A percentile compares a stretch with the other conserved stretches of the same genome.
phyloP scores from a whole-genome alignment of 2,329 filamentous ascomycete genomes.

The Aspergillus felis region DNA sequence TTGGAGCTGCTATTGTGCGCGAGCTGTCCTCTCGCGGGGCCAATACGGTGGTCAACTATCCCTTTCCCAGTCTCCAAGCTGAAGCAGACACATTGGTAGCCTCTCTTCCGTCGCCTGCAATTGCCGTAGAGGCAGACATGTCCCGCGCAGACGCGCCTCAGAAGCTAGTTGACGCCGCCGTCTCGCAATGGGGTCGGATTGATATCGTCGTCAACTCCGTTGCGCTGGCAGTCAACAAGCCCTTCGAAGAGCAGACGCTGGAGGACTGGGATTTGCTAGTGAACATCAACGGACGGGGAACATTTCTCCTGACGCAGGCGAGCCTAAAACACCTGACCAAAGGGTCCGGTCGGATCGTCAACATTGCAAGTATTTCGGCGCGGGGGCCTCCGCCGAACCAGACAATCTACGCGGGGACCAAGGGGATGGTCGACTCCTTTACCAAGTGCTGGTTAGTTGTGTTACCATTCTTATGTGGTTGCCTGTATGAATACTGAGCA shows the following conservation, averaged over 20 bases:
- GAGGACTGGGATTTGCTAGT: conserved; percentile 21
- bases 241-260: conserved; percentile 31
- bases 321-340: conserved; percentile 38
- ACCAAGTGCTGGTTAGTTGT: conserved; percentile 38
- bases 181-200: conserved; percentile 33
- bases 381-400: conserved; percentile 33
- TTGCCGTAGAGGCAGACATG: conserved; percentile 45
- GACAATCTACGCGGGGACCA: conserved; percentile 50
- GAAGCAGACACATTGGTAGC: conserved; percentile 29
- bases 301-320: conserved; percentile 20
- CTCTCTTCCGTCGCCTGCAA: conserved; percentile 25
- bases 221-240: conserved; percentile 35
- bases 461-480: too few relatives aligned
- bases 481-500: not conserved
- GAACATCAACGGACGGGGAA: conserved; percentile 19
- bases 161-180: conserved; percentile 33
- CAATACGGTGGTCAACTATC: conserved; percentile 49
- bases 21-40: conserved; percentile 47
- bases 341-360: conserved; percentile 40
- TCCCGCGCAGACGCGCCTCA: conserved; percentile 35
- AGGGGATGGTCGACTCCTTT: conserved; percentile 49
- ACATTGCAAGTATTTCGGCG: conserved; percentile 40
- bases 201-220: conserved; percentile 34
- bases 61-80: conserved; percentile 21
- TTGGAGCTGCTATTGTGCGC: conserved; percentile 20